Evolutionary conservation across 371 early-diverging fungal genomes (phyloP), one percentile per base, ranked within the genome.

Genomic region (Rhizopus delemar): DNA sequence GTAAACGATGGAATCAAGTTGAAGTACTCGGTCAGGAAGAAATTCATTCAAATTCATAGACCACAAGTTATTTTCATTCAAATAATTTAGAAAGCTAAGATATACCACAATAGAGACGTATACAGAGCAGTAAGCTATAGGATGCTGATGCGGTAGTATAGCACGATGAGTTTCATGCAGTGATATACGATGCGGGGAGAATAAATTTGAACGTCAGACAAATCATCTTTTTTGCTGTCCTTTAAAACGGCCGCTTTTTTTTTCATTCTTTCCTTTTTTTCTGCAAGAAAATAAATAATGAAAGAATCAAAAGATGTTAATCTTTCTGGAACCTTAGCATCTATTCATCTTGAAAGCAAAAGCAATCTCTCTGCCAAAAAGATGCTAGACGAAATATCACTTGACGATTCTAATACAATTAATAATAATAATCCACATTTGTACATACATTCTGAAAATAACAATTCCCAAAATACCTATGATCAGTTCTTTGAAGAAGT

Each of bases 401-500:
- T 57, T 28, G 46, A 56, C 51, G 43, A 57, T 32, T 38, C 48
- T 57, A 8, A 22, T 6, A 38, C 22, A 22, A 22, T 31, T 34
- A 13, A 31, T 46, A 41, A 22, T 52, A 50, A 46, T 46, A 45
- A 43, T 33, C 52, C 31, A 33, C 22, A 29, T 7, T 38, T 58
- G 8, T 57, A 62, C 43, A 46, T 57, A 12, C 51, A 43, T 15
- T 43, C 57, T 8, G 35, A 12, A 31, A 46, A 36, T 2, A 22
- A 22, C 15, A 50, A 34, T 28, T 59, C 51, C 46, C 58, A 57
- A 68, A 48, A 68, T 59, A 56, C 63, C 4, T 80, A 80, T 41
- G 81, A 80, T 35, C 78, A 80, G 43, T 74, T 80, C 45, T 80
- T 80, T 65, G 81, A 80, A 57, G 81, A 80, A 56, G 81, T 80